These are phyloP conservation scores for Saccharomyces pastorianus DNA, from an alignment of 1,139 yeast species.

Conservation along the genomic window DNA sequence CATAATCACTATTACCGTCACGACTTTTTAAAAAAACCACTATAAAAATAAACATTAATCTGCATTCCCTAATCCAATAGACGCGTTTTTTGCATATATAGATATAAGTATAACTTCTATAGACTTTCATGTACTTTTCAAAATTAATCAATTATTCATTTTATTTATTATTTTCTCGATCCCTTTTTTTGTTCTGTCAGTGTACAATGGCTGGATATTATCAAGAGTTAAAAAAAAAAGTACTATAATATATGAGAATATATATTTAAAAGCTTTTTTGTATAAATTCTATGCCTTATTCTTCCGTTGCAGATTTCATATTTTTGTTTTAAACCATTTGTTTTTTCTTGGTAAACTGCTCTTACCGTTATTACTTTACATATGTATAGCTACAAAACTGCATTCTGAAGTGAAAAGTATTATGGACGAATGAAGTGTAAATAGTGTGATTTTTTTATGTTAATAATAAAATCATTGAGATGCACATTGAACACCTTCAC, in stretches of 20 bases:
- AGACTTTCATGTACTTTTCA: neutral
- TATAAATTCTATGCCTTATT: too few species aligned
- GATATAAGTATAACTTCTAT: neutral
- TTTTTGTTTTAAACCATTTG: too few species aligned
- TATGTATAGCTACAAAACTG: conserved; percentile 1
- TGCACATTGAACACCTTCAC: conserved; percentile 83
- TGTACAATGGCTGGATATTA: too few species aligned
- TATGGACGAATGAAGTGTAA: neutral
- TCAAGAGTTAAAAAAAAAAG: too few species aligned
- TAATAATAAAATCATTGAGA: conserved; percentile 42
- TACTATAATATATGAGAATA: too few species aligned
- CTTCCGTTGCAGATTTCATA: too few species aligned
- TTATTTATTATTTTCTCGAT: neutral
- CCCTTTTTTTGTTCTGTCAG: too few species aligned
- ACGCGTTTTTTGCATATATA: too few species aligned
- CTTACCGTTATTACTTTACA: neutral
- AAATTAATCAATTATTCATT: neutral
- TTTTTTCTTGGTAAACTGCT: neutral
- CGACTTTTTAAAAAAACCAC: neutral
- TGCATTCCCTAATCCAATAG: neutral
- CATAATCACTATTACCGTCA: conserved; percentile 1
- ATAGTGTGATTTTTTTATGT: conserved; percentile 1
- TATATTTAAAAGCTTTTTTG: too few species aligned
- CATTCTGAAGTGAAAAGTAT: conserved; percentile 2
- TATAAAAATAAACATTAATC: neutral